phyloP scores from a whole-genome alignment of 345 rosid species.

The Triadica sebifera region DNA sequence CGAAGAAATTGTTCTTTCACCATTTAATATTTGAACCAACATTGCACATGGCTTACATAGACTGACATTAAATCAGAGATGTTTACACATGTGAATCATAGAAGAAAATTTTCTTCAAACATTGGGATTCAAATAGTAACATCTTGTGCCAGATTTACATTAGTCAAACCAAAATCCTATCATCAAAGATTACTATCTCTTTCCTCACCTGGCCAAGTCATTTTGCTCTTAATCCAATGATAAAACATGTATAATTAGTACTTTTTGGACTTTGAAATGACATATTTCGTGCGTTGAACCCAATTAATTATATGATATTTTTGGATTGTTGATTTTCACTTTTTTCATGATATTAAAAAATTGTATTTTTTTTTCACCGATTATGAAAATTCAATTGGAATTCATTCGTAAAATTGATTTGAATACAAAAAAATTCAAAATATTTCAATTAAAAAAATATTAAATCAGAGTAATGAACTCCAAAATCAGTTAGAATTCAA shows the following conservation, averaged over 20 bases:
- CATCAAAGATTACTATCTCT: constrained; percentile 14
- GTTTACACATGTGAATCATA: constrained; percentile 19
- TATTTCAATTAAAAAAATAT: no score
- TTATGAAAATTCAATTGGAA: no score
- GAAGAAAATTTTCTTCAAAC: neutral
- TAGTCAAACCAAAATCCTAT: constrained; percentile 43
- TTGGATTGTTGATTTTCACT: neutral
- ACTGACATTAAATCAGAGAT: constrained; percentile 33
- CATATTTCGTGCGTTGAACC: neutral
- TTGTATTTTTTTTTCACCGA: no score
- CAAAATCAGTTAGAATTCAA: no score
- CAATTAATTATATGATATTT: neutral
- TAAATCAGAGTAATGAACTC: no score
- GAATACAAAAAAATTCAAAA: no score
- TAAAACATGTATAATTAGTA: neutral
- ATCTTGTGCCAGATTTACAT: neutral
- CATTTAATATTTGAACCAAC: constrained; percentile 42
- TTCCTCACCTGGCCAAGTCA: neutral
- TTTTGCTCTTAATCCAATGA: constrained; percentile 20
- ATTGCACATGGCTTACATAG: constrained; percentile 40
- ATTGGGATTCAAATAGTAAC: constrained; percentile 19
- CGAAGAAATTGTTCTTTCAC: constrained; percentile 28
- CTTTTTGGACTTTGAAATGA: neutral
- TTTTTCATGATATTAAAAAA: no score
- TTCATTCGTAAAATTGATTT: no score